A percentile compares a stretch with the other conserved stretches of the same genome.
phyloP scores from a whole-genome alignment of 306 rosid genomes.

The Sicyos edulis region DNA sequence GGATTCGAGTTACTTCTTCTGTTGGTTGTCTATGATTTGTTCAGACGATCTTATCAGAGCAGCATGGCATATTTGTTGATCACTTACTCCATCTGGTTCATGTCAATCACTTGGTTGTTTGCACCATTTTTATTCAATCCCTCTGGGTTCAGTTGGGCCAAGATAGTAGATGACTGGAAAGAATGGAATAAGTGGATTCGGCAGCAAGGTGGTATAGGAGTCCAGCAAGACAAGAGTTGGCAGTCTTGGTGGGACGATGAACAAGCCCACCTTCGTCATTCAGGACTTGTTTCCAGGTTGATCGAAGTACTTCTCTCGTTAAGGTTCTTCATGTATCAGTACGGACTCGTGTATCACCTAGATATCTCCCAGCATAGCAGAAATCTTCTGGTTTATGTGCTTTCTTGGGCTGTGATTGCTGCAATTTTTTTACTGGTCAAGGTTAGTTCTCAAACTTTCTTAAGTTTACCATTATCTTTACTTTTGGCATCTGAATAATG shows the following conservation, averaged over 20 bases:
- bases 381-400: constrained; percentile 73
- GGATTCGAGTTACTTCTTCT: constrained; percentile 77
- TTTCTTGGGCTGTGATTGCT: constrained; percentile 86
- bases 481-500: not conserved
- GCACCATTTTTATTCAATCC: constrained; percentile 96
- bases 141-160: constrained; percentile 84
- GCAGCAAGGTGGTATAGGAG: constrained; percentile 88
- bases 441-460: constrained; percentile 40
- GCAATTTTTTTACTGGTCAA: constrained; percentile 73
- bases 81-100: constrained; percentile 97
- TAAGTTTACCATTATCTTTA: not conserved
- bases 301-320: constrained; percentile 70
- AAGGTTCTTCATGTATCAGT: constrained; percentile 83
- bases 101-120: constrained; percentile 93
- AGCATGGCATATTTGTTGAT: constrained; percentile 64
- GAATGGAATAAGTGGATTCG: constrained; percentile 97
- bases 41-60: constrained; percentile 73
- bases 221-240: constrained; percentile 93
- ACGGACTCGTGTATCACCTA: constrained; percentile 94
- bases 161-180: constrained; percentile 95
- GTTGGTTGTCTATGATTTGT: constrained; percentile 70
- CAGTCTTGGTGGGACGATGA: constrained; percentile 98
- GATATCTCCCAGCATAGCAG: constrained; percentile 86
- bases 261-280: constrained; percentile 71
- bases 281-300: constrained; percentile 64